Base-by-base conservation (phyloP, 2,329 filamentous ascomycete genomes). In the Pseudomassariella vexata region DNA sequence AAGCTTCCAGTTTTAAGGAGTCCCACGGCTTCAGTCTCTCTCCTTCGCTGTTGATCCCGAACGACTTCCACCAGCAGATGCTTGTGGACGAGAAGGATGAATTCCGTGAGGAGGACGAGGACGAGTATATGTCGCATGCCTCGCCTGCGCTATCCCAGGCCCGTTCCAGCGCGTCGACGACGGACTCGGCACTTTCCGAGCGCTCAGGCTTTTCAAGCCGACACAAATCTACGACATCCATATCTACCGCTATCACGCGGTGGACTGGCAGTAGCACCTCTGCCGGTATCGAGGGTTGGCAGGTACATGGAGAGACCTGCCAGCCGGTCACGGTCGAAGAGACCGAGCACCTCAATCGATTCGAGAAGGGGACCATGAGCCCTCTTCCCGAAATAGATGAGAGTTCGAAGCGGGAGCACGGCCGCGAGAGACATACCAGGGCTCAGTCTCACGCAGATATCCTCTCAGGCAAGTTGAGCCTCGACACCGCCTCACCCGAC, bases 11-110 rank as follows among this genome's bases (percentile, higher is more conserved):
- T 47, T 78, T 74, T 50, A 70, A 68, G 44, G 76, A 79, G 49
- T 68, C 67, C 0, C 70, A 78, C 35, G 72, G 70, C 10, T 78
- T 79, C 47, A 66, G 62, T 24, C 53, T 80, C 20, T 80, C 76
- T 6, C 76, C 77, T 0, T 73, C 73, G 4, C 60, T 81, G n/a
- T 61, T 81, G 30, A 76, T 81, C 32, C 76, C 77, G 9, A 55
- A 61, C 28, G 76, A 82, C 31, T 77, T 70, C 42, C 66, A 72
- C 32, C 63, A 70, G 39, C 65, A 76, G 43, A 70, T 77, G 61
- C 50, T 69, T 24, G 47, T 55, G 9, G 56, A 58, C 23, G 63
- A 65, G 33, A 36, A 41, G 30, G 44, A 45, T 9, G 46, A 53
- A 19, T 39, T 48, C n/a, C 40, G 44, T 28, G 53, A 58, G 14